These are phyloP conservation scores for Tylopilus sp. DNA, from an alignment of 1,284 basidiomycete genomes.

Conservation along the genomic window DNA sequence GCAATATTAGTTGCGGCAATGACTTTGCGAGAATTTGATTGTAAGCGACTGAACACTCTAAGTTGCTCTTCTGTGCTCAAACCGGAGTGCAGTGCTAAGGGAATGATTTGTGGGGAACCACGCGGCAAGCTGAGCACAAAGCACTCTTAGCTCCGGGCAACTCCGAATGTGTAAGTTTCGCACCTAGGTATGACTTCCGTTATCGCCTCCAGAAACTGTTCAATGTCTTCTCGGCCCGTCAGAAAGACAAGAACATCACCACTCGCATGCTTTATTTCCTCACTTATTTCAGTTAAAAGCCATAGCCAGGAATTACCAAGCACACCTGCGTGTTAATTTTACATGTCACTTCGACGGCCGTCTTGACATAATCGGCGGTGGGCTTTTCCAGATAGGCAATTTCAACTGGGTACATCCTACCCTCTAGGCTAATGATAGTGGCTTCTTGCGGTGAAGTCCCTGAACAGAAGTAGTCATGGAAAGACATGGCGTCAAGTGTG, in stretches of 20 bases:
- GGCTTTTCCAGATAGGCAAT: constrained; percentile 73
- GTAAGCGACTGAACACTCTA: constrained; percentile 74
- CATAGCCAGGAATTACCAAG: not conserved
- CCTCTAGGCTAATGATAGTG: constrained; percentile 84
- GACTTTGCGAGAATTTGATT: constrained; percentile 77
- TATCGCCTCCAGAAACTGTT: constrained; percentile 77
- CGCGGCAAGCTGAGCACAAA: constrained; percentile 54
- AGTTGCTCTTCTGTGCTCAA: constrained; percentile 83
- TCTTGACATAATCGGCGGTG: constrained; percentile 74
- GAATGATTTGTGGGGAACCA: constrained; percentile 54
- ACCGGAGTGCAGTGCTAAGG: constrained; percentile 84
- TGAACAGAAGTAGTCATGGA: constrained; percentile 83
- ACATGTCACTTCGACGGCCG: constrained; percentile 81
- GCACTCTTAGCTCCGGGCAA: constrained; percentile 6
- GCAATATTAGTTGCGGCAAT: constrained; percentile 95
- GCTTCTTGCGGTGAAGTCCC: constrained; percentile 49
- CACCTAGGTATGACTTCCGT: constrained; percentile 75
- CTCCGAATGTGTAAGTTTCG: constrained; percentile 17
- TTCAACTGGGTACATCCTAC: constrained; percentile 89
- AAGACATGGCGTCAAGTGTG: constrained; percentile 86
- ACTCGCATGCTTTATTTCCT: constrained; percentile 49
- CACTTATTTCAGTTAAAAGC: not conserved
- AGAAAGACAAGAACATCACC: constrained; percentile 94
- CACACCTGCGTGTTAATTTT: constrained; percentile 79
- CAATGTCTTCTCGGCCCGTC: constrained; percentile 97